phyloP scores from a whole-genome alignment of 371 early-diverging fungal genomes.

The Mucor plumbeus region DNA sequence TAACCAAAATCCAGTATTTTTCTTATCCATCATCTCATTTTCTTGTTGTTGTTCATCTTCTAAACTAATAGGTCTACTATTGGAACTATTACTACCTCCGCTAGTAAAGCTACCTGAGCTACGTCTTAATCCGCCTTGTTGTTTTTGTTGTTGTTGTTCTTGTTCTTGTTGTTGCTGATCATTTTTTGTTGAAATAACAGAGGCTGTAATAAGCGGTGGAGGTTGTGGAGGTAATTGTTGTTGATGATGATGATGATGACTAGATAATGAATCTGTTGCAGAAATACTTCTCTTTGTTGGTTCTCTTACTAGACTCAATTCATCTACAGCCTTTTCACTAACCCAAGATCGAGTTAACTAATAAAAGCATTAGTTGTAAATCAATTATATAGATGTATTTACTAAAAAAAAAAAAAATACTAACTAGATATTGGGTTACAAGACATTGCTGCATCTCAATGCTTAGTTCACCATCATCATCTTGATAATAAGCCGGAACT shows the following conservation, averaged over 20 bases:
- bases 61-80: slow-evolving; percentile 52
- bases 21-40: neutral
- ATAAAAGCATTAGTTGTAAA: slow-evolving; percentile 39
- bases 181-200: slow-evolving; percentile 17
- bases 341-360: slow-evolving; percentile 62
- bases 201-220: slow-evolving; percentile 13
- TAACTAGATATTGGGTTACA: slow-evolving; percentile 71
- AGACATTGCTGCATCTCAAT: slow-evolving; percentile 54
- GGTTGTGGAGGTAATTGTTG: neutral
- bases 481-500: slow-evolving; percentile 11
- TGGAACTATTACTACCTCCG: slow-evolving; percentile 40
- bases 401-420: neutral
- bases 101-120: slow-evolving; percentile 46
- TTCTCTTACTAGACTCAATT: slow-evolving; percentile 70
- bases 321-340: slow-evolving; percentile 78
- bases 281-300: slow-evolving; percentile 57
- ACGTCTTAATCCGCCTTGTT: slow-evolving; percentile 33
- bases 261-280: slow-evolving; percentile 25
- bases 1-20: slow-evolving; percentile 38
- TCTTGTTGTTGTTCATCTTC: slow-evolving; percentile 34
- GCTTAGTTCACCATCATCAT: slow-evolving; percentile 36
- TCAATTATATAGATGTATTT: neutral
- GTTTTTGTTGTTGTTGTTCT: slow-evolving; percentile 16
- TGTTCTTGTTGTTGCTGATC: slow-evolving; percentile 18
- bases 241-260: slow-evolving; percentile 6